phyloP scores from a whole-genome alignment of 1,284 basidiomycete species.

The Inonotus hispidus region DNA sequence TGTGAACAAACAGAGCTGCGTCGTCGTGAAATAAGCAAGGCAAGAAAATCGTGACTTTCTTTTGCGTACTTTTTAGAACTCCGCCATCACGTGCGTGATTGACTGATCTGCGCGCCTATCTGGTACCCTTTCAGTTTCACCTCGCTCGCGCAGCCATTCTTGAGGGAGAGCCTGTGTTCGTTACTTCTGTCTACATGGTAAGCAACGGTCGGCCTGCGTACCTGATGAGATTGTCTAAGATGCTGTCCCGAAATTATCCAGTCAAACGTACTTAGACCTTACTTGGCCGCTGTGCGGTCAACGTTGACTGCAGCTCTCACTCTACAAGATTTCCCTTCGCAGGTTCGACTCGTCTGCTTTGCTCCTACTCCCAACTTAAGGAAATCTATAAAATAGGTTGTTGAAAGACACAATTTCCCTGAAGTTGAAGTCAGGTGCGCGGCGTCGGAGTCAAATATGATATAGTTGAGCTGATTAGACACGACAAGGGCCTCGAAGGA shows the following conservation, averaged over 20 bases:
- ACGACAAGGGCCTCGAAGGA: constrained; percentile 78
- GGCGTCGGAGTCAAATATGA: background rate
- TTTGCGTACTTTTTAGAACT: constrained; percentile 5
- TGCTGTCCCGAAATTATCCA: constrained; percentile 28
- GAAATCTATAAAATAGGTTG: constrained; percentile 51
- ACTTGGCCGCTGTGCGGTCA: constrained; percentile 92
- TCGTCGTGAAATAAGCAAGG: background rate
- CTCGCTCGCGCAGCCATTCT: background rate
- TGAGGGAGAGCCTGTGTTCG: background rate
- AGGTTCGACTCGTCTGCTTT: constrained; percentile 45
- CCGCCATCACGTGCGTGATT: background rate
- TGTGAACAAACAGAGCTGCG: background rate
- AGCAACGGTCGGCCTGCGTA: background rate
- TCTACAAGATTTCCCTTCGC: constrained; percentile 95
- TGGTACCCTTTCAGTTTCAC: no score
- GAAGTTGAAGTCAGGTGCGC: constrained; percentile 84
- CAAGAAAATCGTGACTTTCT: constrained; percentile 23
- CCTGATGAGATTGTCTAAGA: constrained; percentile 19
- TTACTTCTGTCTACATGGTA: constrained; percentile 11
- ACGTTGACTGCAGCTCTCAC: constrained; percentile 97
- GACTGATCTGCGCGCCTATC: background rate
- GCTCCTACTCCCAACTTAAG: background rate
- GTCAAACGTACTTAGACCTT: constrained; percentile 86
- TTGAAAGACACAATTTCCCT: constrained; percentile 95
- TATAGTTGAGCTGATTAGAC: background rate